These are phyloP conservation scores for Tremella mesenterica DNA, from an alignment of 768 basidiomycete genomes.

Conservation along the genomic window DNA sequence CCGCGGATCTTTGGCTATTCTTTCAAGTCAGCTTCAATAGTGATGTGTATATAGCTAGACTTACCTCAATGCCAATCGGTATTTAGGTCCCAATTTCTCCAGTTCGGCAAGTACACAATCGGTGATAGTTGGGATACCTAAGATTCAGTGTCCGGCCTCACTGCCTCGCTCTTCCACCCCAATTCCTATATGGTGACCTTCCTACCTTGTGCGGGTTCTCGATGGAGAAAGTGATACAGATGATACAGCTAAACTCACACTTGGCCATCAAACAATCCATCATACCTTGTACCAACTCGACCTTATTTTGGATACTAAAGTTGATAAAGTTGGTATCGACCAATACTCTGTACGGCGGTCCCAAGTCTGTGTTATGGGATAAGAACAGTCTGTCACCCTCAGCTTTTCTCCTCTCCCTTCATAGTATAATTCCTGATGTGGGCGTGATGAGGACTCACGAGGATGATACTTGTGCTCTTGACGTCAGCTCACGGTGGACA, in stretches of 20 bases:
- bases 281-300: conserved; percentile 95
- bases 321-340: conserved; percentile 99
- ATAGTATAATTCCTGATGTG: neutral
- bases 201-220: too few species aligned
- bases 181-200: too few species aligned
- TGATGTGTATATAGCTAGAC: conserved; percentile 35
- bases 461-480: conserved; percentile 34
- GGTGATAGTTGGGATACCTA: conserved; percentile 97
- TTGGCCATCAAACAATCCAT: conserved; percentile 99
- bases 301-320: conserved; percentile 92
- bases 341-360: conserved; percentile 90
- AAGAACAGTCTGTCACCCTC: conserved; percentile 42
- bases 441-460: conserved; percentile 19
- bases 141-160: neutral
- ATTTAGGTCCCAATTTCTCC: conserved; percentile 93
- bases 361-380: conserved; percentile 88
- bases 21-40: conserved; percentile 40
- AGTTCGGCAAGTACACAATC: conserved; percentile 98
- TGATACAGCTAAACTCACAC: conserved; percentile 52
- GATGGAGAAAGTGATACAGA: neutral
- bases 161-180: too few species aligned
- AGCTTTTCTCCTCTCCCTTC: neutral
- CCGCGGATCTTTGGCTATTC: conserved; percentile 90
- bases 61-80: conserved; percentile 85
- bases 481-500: conserved; percentile 2